A percentile compares a stretch with the other conserved stretches of the same genome.
phyloP scores from a whole-genome alignment of 73 alveolate species.

The Tetrahymena malaccensis region DNA sequence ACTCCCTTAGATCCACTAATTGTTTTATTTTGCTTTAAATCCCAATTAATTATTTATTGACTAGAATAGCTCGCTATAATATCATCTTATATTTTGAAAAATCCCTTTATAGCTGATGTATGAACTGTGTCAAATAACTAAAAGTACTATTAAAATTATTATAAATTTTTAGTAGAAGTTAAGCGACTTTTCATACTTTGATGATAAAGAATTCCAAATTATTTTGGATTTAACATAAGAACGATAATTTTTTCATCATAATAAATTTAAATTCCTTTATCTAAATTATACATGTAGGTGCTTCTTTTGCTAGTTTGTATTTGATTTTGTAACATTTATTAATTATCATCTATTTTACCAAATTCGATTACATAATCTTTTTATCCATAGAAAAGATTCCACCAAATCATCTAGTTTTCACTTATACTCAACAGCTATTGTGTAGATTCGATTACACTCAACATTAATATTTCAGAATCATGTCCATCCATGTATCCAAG shows the following conservation, averaged over 20 bases:
- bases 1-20: not conserved
- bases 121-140: not conserved
- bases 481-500: not conserved
- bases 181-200: not conserved
- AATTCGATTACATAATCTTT: not conserved
- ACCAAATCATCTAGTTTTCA: not conserved
- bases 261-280: not conserved
- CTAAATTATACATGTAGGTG: not conserved
- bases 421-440: not conserved
- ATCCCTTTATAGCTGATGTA: not conserved
- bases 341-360: not conserved
- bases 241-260: not conserved
- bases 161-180: not conserved
- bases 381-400: not conserved
- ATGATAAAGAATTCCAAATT: not conserved
- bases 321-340: not conserved
- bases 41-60: not conserved
- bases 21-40: not conserved
- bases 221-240: not conserved
- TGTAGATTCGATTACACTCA: not conserved
- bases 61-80: not conserved
- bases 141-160: not conserved
- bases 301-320: not conserved
- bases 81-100: not conserved
- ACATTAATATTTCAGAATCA: not conserved